Conservation (phyloP, 192 early-diverging fungal genomes). For the Chytriomyces confervae region DNA sequence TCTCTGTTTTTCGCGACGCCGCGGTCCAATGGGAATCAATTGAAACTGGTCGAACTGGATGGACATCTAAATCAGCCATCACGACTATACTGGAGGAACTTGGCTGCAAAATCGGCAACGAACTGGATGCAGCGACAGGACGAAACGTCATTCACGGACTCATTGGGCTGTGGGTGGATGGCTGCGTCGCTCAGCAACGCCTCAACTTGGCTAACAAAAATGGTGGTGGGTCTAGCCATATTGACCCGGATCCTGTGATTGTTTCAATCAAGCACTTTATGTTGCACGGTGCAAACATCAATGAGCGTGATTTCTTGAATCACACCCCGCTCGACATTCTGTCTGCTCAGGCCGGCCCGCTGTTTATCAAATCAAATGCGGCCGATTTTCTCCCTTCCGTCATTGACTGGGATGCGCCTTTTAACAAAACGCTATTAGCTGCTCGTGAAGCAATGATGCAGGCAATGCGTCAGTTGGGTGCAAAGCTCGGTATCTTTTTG, state of each 20-base stretch:
- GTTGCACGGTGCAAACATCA: neutral
- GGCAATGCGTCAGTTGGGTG: neutral
- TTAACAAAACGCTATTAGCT: neutral
- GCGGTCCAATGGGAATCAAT: no score
- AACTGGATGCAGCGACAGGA: neutral
- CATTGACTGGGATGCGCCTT: neutral
- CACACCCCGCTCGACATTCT: constrained; percentile 4
- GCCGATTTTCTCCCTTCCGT: neutral
- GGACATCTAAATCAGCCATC: neutral
- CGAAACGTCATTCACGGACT: constrained; percentile 6
- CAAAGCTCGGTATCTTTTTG: neutral
- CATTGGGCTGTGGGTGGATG: neutral
- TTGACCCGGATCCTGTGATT: neutral
- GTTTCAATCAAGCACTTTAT: neutral
- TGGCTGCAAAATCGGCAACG: neutral
- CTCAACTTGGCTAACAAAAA: neutral
- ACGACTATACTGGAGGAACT: neutral
- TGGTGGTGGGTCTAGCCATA: neutral
- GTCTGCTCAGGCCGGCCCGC: neutral
- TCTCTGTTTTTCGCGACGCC: constrained; percentile 15
- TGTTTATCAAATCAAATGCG: neutral
- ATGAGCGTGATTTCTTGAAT: neutral
- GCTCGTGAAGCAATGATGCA: neutral
- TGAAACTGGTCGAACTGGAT: neutral
- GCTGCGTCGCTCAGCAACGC: neutral